Base-by-base conservation (phyloP, 2,329 filamentous ascomycete species). In the Aureobasidium mangrovei region DNA sequence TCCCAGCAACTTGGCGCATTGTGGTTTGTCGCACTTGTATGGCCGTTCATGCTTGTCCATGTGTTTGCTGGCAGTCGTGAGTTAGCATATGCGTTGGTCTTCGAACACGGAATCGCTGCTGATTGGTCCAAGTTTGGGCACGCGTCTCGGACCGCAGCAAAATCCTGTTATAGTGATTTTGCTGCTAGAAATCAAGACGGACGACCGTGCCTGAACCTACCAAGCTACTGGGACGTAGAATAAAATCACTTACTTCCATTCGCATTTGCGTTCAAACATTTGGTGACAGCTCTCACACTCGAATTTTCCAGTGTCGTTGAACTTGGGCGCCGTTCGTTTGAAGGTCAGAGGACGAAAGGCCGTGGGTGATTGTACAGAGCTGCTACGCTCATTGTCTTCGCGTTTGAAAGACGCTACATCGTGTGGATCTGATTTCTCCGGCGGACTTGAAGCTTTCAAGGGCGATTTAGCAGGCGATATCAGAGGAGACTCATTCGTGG, bases 21-120 rank as follows among this genome's bases (percentile, higher is more conserved):
- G 86, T n/a, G 81, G 78, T 41, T 85, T 83, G 26, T 75, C 77
- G 69, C 91, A 97, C 64, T 90, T 87, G 67, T 96, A 97, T 1
- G 91, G 91, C 9, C 91, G 80, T 62, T 95, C 90, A 68, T 97
- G 91, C 69, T 95, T 95, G 72, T 97, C 91, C 91, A 96, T 96
- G 68, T 97, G 91, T 73, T 97, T 96, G 67, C 89, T 95, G 60
- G 57, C 18, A 18, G 51, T 35, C 57, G 54, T 43, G 53, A 44
- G 59, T 65, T 55, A 65, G 60, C 52, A 59, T 54, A 29, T 38
- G 42, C 44, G 38, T 29, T 36, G 18, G 31, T n/a, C 2, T 29
- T 35, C 18, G 38, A n/a, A 12, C 6, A 31, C 39, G 47, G 46
- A 3, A 2, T 33, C n/a, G 27, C 12, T 41, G 6, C 24, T 42